Evolutionary conservation across 352 stramenopile genomes (phyloP).

Genomic region (Globisporangium abappressorium): DNA sequence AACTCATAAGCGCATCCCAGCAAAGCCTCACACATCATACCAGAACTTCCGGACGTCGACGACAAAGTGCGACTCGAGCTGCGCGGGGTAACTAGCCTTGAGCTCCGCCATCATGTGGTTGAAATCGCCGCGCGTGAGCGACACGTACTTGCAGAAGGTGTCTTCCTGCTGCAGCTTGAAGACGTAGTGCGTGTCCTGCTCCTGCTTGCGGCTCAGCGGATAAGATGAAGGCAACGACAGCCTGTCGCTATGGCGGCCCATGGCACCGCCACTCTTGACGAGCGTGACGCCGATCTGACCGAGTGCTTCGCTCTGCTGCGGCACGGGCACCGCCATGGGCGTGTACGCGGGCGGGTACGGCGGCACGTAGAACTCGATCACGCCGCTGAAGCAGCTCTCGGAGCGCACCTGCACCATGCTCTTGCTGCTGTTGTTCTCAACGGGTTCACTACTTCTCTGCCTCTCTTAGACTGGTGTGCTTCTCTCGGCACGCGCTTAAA

Average conservation of each 20-base stretch:
- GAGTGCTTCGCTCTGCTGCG: conserved; percentile 1
- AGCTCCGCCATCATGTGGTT: conserved; percentile 17
- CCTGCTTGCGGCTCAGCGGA: background rate
- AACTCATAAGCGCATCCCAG: background rate
- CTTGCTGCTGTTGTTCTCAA: background rate
- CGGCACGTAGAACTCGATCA: conserved; percentile 27
- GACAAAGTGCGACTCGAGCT: conserved; percentile 25
- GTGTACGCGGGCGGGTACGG: conserved; percentile 21
- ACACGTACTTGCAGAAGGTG: conserved; percentile 19
- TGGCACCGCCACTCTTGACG: background rate
- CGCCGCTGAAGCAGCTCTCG: conserved; percentile 23
- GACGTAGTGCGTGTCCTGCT: conserved; percentile 1
- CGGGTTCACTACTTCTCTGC: background rate
- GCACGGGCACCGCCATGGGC: conserved; percentile 20
- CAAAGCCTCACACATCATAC: conserved; percentile 8
- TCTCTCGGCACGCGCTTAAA: too few relatives aligned
- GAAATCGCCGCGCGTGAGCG: conserved; percentile 20
- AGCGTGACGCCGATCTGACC: conserved; percentile 22
- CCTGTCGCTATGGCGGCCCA: background rate
- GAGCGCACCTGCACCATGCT: conserved; percentile 10
- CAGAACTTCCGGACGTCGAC: conserved; percentile 24
- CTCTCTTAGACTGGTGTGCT: too few relatives aligned
- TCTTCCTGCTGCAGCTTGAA: conserved; percentile 20
- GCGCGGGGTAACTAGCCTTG: conserved; percentile 16
- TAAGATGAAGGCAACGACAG: background rate